A percentile compares a stretch with the other conserved stretches of the same genome.
Evolutionary conservation across 257 asterid genomes (phyloP).

Genomic region (Nicotiana undulata): DNA sequence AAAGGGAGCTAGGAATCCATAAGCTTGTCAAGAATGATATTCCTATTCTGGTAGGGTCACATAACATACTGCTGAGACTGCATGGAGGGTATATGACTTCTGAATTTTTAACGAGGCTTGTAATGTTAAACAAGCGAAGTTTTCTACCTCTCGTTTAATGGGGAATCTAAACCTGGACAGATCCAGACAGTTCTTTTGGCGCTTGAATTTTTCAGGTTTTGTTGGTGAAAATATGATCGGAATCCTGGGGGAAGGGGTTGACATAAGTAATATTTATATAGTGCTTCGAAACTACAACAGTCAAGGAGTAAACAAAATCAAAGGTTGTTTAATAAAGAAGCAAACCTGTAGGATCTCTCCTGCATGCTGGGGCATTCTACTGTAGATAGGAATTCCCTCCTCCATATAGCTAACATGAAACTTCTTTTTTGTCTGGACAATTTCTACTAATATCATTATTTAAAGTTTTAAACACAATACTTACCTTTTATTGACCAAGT

Average conservation of each 20-base stretch:
- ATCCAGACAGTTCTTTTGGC: not conserved
- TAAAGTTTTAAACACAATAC: no score
- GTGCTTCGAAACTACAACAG: not conserved
- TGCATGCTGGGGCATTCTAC: not conserved
- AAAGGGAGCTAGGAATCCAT: not conserved
- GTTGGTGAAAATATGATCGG: not conserved
- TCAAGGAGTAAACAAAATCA: not conserved
- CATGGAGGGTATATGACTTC: not conserved
- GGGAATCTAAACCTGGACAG: not conserved
- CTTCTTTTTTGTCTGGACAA: not conserved
- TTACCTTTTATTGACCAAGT: not conserved
- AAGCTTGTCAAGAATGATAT: not conserved
- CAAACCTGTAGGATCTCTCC: not conserved
- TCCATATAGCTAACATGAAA: not conserved
- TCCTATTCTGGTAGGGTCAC: not conserved
- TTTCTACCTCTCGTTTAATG: not conserved
- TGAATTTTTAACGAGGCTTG: not conserved
- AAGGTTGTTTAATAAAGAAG: not conserved
- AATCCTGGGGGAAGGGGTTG: not conserved
- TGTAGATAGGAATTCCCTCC: not conserved
- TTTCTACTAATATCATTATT: not conserved
- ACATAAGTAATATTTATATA: not conserved
- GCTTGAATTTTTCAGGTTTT: not conserved
- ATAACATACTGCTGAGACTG: not conserved
- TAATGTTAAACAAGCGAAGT: not conserved